Base-by-base conservation (phyloP, 768 basidiomycete genomes). In the Clavulina sp. region DNA sequence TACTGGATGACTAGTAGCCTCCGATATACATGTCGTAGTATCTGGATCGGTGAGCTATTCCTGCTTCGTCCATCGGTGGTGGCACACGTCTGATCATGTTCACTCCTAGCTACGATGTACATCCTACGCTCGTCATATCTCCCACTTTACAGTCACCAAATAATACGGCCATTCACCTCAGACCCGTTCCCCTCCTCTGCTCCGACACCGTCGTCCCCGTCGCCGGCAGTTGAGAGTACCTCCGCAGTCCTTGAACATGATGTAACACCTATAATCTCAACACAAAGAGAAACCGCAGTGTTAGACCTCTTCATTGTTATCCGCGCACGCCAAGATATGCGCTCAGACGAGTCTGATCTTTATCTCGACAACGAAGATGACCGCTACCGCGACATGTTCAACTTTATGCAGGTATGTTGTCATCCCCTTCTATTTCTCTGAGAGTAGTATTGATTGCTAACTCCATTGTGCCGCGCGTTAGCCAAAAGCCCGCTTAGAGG, bases 301-400 rank as follows among this genome's bases (percentile, higher is more conserved):
- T 73, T 89, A 21, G 86, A 89, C 67, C 71, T 72, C 53, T 87
- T 83, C 69, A 81, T 89, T 46, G 75, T 77, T 2, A 73, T 88
- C 59, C 83, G 82, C 64, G 80, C 83, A 49, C 76, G 75, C 21
- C 80, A 87, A 60, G 86, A 88, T 64, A 72, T 86, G 41, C 78
- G 80, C 70, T 67, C 71, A 36, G 84, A 86, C 63, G 81, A 84
- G 46, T 71, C 73, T 2, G 76, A 77, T 60, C 70, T 87, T 23
- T 83, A 88, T 57, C 73, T 84, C 44, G 43, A 46, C 26, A 13
- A 46, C 47, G 48, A 44, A 29, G 51, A 31, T 23, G 54, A 48
- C 38, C 41, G 23, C 6, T 87, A 81, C 68, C 77, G 76, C 54
- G 85, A 87, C 58, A 65, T 88, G 24, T 87, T 88, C 61, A 81